phyloP scores from a whole-genome alignment of 2,329 filamentous ascomycete species.

The Xylariaceae sp. region DNA sequence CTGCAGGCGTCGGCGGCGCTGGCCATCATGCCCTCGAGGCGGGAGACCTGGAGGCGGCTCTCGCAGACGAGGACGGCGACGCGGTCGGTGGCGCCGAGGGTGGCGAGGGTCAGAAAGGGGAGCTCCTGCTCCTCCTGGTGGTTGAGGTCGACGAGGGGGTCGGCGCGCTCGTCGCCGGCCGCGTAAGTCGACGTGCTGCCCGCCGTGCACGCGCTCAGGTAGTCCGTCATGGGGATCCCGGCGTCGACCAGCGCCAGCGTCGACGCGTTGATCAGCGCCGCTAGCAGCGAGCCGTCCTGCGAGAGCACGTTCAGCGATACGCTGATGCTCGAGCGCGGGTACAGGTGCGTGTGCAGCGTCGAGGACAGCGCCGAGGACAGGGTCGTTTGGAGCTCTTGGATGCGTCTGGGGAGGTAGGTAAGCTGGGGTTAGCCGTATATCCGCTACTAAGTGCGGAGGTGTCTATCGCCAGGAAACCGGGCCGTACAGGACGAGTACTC shows the following conservation, averaged over 20 bases:
- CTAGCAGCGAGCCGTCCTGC: constrained; percentile 87
- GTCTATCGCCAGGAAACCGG: too few species aligned
- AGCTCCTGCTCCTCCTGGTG: constrained; percentile 82
- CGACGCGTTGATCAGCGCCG: constrained; percentile 86
- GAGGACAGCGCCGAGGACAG: constrained; percentile 76
- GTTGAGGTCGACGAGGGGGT: constrained; percentile 81
- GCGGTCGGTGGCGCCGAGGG: constrained; percentile 72
- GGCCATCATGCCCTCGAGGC: constrained; percentile 89
- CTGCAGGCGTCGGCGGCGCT: constrained; percentile 91
- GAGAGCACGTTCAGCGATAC: constrained; percentile 85
- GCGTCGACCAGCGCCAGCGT: constrained; percentile 93
- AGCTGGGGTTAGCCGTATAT: too few species aligned
- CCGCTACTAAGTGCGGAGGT: too few species aligned
- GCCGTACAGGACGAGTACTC: too few species aligned
- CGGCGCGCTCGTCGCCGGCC: constrained; percentile 67
- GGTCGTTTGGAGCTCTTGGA: constrained; percentile 78
- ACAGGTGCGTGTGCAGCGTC: constrained; percentile 82
- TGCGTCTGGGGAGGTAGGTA: constrained; percentile 60
- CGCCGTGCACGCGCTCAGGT: constrained; percentile 85
- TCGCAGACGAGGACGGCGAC: constrained; percentile 84
- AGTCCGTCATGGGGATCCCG: constrained; percentile 92
- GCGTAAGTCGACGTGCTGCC: constrained; percentile 73
- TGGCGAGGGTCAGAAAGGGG: constrained; percentile 85
- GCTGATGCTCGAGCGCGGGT: constrained; percentile 82
- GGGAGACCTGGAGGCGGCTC: constrained; percentile 78